Evolutionary conservation across 2,329 filamentous ascomycete species (phyloP).

Genomic region (Sordariomycetes sp.): DNA sequence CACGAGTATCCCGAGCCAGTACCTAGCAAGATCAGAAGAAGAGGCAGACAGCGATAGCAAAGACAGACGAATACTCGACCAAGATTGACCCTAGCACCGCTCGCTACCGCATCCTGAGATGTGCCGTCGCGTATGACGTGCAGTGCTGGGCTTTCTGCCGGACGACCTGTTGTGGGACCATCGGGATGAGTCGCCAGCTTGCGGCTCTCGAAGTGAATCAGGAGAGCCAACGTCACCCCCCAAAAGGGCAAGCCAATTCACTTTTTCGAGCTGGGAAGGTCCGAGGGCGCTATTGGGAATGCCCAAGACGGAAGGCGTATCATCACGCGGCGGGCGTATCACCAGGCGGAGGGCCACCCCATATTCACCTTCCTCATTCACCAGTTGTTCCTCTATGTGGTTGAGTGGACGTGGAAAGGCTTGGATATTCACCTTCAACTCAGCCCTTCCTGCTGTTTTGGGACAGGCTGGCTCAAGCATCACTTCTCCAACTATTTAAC

Average conservation of each 20-base stretch:
- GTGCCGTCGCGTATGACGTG: background rate
- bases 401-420: background rate
- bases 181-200: background rate
- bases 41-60: constrained; percentile 51
- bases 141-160: background rate
- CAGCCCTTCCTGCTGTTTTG: background rate
- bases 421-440: background rate
- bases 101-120: constrained; percentile 17
- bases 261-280: background rate
- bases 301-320: background rate
- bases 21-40: constrained; percentile 46
- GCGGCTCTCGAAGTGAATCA: background rate
- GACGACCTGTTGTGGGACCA: background rate
- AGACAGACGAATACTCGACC: constrained; percentile 27
- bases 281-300: background rate
- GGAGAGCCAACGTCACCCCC: background rate
- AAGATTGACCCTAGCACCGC: constrained; percentile 16
- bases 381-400: background rate
- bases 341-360: background rate
- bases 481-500: background rate
- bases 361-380: background rate
- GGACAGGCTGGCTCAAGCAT: background rate
- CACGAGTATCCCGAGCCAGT: constrained; percentile 13
- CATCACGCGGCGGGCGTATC: background rate
- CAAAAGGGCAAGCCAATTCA: background rate